Evolutionary conservation across 177 flowering plant genomes (phyloP).

Genomic region (Vitis hybrid): DNA sequence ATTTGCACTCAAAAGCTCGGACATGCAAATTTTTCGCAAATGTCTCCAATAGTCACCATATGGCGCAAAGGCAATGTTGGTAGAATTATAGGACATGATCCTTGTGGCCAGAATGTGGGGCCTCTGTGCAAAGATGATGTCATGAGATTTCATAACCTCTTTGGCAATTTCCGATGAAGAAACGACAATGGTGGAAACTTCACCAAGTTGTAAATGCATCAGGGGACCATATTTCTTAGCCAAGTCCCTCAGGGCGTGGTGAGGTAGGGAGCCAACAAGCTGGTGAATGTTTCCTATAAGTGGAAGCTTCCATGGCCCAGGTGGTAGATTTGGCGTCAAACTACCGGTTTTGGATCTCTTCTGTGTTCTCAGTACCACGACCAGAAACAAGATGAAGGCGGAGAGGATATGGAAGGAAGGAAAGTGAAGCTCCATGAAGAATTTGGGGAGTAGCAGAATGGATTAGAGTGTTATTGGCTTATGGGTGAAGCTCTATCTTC

Average conservation of each 20-base stretch:
- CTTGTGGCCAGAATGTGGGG: background rate
- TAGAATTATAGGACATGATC: constrained; percentile 10
- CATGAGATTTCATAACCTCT: constrained; percentile 24
- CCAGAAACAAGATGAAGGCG: too few relatives aligned
- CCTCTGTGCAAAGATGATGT: constrained; percentile 5
- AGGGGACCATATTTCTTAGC: constrained; percentile 19
- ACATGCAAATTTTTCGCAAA: constrained; percentile 19
- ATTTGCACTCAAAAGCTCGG: constrained; percentile 21
- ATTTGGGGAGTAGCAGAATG: too few relatives aligned
- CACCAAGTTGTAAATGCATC: constrained; percentile 22
- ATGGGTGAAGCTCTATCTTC: too few relatives aligned
- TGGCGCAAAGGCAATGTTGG: constrained; percentile 24
- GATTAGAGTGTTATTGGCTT: too few relatives aligned
- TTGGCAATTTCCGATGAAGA: constrained; percentile 20
- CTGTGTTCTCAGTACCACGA: too few relatives aligned
- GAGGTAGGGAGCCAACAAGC: constrained; percentile 13
- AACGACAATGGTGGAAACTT: constrained; percentile 16
- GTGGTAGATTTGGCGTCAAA: constrained; percentile 8
- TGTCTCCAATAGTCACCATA: constrained; percentile 41
- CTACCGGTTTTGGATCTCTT: too few relatives aligned
- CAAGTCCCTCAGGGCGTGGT: constrained; percentile 13
- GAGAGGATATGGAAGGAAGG: too few relatives aligned
- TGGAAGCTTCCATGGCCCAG: constrained; percentile 22
- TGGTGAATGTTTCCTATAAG: constrained; percentile 26
- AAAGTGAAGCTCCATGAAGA: too few relatives aligned